phyloP scores from a whole-genome alignment of 495 filamentous ascomycete genomes.

The Aspergillus wentii region DNA sequence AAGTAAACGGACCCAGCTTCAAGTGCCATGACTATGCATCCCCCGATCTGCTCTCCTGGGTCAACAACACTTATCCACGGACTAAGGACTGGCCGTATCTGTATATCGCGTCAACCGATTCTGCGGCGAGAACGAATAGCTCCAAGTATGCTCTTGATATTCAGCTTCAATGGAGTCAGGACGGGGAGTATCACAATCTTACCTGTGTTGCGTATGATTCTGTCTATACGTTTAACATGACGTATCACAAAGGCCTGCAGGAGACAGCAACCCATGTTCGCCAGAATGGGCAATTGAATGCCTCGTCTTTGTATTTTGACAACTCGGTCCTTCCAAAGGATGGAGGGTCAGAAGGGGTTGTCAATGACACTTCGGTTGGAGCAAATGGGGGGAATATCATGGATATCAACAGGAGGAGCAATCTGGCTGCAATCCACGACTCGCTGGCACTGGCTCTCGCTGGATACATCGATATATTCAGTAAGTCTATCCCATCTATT shows the following conservation, averaged over 20 bases:
- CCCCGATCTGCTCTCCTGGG: conserved; percentile 1
- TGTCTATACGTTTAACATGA: conserved; percentile 3
- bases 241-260: conserved; percentile 1
- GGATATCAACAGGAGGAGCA: conserved; percentile 4
- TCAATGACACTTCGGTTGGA: conserved; percentile 3
- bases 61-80: conserved; percentile 1
- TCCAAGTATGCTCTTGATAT: conserved; percentile 2
- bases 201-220: conserved; percentile 6
- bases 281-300: conserved; percentile 4
- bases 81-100: conserved; percentile 4
- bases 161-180: conserved; percentile 8
- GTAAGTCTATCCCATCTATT: background rate
- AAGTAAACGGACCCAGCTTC: conserved; percentile 9
- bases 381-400: conserved; percentile 2
- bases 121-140: conserved; percentile 1
- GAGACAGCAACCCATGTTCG: background rate
- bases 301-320: conserved; percentile 3
- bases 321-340: background rate
- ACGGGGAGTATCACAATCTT: conserved; percentile 7
- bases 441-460: conserved; percentile 7
- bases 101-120: conserved; percentile 7
- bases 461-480: conserved; percentile 7
- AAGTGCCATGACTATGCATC: conserved; percentile 8
- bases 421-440: conserved; percentile 10
- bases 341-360: background rate